A percentile compares a stretch with the other conserved stretches of the same genome.
These are phyloP conservation scores for Leccinum discolor DNA, from an alignment of 1,284 basidiomycete genomes.

Conservation along the genomic window DNA sequence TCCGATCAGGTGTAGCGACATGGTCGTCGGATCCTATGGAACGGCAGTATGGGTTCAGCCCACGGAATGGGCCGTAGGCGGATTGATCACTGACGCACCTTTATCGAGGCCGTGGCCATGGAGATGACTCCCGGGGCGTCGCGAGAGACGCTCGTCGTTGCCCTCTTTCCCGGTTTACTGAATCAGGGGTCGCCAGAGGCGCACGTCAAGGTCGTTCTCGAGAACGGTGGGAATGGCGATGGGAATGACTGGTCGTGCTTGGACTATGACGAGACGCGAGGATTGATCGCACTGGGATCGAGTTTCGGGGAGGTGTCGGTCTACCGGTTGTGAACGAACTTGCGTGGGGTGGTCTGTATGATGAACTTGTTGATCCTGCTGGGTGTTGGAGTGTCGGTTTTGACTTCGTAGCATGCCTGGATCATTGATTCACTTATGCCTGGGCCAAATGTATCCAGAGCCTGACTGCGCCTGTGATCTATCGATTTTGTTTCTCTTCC, in stretches of 20 bases:
- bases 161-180: slow-evolving; percentile 50
- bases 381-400: slow-evolving; percentile 5
- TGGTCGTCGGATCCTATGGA: slow-evolving; percentile 51
- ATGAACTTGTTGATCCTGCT: neutral
- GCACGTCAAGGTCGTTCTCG: slow-evolving; percentile 26
- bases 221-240: slow-evolving; percentile 33
- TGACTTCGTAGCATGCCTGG: neutral
- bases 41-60: slow-evolving; percentile 65
- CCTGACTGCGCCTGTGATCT: no score
- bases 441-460: no score
- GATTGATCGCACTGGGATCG: slow-evolving; percentile 52
- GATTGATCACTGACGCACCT: slow-evolving; percentile 31
- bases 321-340: slow-evolving; percentile 35
- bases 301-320: slow-evolving; percentile 47
- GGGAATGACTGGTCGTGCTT: slow-evolving; percentile 52
- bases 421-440: neutral
- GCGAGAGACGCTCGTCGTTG: slow-evolving; percentile 45
- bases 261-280: slow-evolving; percentile 57
- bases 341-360: neutral
- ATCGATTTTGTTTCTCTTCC: neutral
- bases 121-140: slow-evolving; percentile 17
- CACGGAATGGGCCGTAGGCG: slow-evolving; percentile 38
- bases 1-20: slow-evolving; percentile 49
- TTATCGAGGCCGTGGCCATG: slow-evolving; percentile 17
- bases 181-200: slow-evolving; percentile 17